Conservation (phyloP, 495 filamentous ascomycete species). For the Podospora australis region DNA sequence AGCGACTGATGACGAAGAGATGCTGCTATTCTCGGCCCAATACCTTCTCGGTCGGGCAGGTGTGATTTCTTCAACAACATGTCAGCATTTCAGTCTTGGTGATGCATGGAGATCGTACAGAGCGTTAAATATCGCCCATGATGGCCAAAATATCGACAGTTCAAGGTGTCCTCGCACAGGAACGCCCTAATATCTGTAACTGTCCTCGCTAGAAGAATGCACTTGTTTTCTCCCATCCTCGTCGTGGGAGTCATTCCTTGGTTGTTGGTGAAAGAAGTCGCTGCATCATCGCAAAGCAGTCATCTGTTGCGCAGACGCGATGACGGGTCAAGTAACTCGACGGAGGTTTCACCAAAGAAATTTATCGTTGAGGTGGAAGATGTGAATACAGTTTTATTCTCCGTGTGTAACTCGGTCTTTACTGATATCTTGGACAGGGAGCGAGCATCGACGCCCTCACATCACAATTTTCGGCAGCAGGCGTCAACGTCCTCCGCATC, state of each 20-base stretch:
- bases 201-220: too few relatives aligned
- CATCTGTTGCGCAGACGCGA: neutral
- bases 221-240: neutral
- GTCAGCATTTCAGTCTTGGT: neutral
- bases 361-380: neutral
- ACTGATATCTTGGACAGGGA: neutral
- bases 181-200: too few relatives aligned
- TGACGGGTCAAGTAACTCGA: neutral
- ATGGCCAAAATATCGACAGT: too few relatives aligned
- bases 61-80: too few relatives aligned
- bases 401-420: neutral
- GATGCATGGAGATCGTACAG: neutral
- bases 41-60: neutral
- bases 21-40: too few relatives aligned
- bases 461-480: conserved; percentile 4
- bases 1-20: too few relatives aligned
- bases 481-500: conserved; percentile 17
- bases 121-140: too few relatives aligned
- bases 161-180: too few relatives aligned
- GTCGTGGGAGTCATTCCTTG: too few relatives aligned
- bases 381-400: neutral
- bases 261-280: neutral
- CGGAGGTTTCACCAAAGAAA: neutral
- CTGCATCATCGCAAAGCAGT: neutral
- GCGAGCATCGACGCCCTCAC: conserved; percentile 3